phyloP scores from a whole-genome alignment of 2,329 filamentous ascomycete species.

The Cladosporium colombiae region DNA sequence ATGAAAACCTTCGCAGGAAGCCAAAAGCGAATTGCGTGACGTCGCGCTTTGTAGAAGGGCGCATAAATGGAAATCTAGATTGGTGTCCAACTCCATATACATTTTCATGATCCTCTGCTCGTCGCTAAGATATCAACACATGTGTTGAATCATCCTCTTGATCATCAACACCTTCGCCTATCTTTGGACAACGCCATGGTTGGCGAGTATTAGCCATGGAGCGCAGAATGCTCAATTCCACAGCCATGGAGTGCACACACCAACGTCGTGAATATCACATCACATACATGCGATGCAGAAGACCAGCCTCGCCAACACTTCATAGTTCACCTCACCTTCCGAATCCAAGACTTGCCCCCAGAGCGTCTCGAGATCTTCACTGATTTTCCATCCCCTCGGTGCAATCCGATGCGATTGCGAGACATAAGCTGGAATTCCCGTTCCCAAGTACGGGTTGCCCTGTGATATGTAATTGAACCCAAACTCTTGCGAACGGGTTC shows the following conservation, averaged over 20 bases:
- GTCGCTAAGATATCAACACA: neutral
- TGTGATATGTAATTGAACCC: neutral
- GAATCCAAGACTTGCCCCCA: neutral
- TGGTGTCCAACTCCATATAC: neutral
- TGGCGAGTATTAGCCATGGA: neutral
- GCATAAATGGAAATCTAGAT: neutral
- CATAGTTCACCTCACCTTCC: neutral
- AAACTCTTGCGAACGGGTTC: neutral
- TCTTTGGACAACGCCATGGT: neutral
- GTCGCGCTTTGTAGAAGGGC: neutral
- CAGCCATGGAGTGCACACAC: neutral
- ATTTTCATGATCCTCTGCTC: neutral
- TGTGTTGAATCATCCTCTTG: neutral
- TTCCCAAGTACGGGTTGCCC: neutral
- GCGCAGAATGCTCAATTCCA: neutral
- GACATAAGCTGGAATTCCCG: too few relatives aligned
- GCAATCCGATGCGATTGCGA: neutral
- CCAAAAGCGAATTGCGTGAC: neutral
- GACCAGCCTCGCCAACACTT: neutral
- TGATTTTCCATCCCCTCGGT: neutral
- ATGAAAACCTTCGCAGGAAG: neutral
- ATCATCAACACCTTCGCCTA: neutral
- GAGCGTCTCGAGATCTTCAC: neutral
- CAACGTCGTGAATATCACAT: neutral
- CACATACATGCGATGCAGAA: neutral